phyloP scores from a whole-genome alignment of 2,329 filamentous ascomycete genomes.

The Calonectria fujianensis region DNA sequence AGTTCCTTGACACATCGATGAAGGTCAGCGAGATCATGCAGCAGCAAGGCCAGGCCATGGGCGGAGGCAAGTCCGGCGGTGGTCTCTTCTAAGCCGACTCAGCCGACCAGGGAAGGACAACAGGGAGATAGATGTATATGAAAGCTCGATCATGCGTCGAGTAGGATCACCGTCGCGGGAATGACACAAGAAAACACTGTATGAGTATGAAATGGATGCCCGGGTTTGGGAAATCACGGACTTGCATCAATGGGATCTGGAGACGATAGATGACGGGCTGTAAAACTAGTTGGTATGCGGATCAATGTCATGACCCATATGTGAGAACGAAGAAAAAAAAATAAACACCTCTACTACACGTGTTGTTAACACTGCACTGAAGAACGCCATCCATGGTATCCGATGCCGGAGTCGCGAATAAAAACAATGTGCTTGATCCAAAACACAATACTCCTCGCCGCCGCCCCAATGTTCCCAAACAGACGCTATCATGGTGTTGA shows the following conservation, averaged over 20 bases:
- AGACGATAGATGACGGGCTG: slow-evolving; percentile 42
- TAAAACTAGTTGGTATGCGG: slow-evolving; percentile 53
- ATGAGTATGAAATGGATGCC: slow-evolving; percentile 49
- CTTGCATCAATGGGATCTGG: slow-evolving; percentile 46
- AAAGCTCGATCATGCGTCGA: slow-evolving; percentile 8
- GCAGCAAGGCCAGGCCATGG: slow-evolving; percentile 83
- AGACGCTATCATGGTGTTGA: slow-evolving; percentile 46
- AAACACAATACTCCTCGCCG: slow-evolving; percentile 22
- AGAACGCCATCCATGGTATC: slow-evolving; percentile 37
- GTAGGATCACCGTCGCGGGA: slow-evolving; percentile 1
- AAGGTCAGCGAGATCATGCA: slow-evolving; percentile 99
- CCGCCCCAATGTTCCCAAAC: background rate
- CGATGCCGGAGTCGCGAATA: slow-evolving; percentile 14
- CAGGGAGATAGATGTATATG: background rate
- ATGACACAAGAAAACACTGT: slow-evolving; percentile 40
- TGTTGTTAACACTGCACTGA: slow-evolving; percentile 25
- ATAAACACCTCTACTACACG: slow-evolving; percentile 43
- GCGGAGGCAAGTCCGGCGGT: slow-evolving; percentile 61
- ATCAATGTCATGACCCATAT: slow-evolving; percentile 48
- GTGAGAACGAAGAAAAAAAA: slow-evolving; percentile 27
- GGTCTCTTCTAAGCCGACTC: slow-evolving; percentile 55
- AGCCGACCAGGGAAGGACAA: background rate
- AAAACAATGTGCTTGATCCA: slow-evolving; percentile 27
- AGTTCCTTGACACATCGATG: slow-evolving; percentile 99
- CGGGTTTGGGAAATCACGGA: slow-evolving; percentile 46